Base-by-base conservation (phyloP, 805 yeast species). In the Isabelozyma heimii region DNA sequence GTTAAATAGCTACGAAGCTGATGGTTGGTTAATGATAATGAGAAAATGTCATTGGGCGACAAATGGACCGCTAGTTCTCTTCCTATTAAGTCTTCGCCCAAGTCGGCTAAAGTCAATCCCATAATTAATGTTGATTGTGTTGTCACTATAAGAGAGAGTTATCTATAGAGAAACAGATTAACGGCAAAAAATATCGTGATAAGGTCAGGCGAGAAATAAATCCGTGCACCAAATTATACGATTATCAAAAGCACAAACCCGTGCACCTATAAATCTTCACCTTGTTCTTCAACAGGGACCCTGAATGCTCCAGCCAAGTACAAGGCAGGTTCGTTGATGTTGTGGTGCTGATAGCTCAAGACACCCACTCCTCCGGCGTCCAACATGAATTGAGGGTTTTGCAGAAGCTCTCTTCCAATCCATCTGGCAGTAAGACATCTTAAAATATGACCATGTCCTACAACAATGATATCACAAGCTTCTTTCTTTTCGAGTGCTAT, bases 341-440 rank as follows among this genome's bases (percentile, higher is more conserved):
- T 84, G 61, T 85, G 83, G 66, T 91, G 98, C 59, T 89, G 95
- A 66, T 91, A 91, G 54, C 94, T 84, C 61, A 92, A 74, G 1
- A 91, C 96, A 52, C 97, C 97, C 40, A 90, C 89, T 40, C 97
- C 97, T 54, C 97, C 97, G 26, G 98, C 96, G 63, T 92, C 97
- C 56, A 92, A 73, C 65, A 92, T 73, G 66, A 91, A 84, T 56
- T 85, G 82, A 8, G 97, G 97, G 64, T 91, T 88, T 43, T 64
- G 70, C 52, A 70, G 64, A 49, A 87, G 72, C n/a, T 75, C 75
- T 39, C 76, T 67, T 2, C 78, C 80, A 37, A 88, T 83, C 98
- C 98, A 92, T 50, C 97, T 72, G 16, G 91, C 89, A 7, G 92
- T 95, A 60, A 92, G 83, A 63, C 92, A 87, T 61, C 97, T 84